Evolutionary conservation across 2,329 filamentous ascomycete genomes (phyloP), one percentile per base, ranked within the genome.

Genomic region (Ceratocystis eucalypticola): DNA sequence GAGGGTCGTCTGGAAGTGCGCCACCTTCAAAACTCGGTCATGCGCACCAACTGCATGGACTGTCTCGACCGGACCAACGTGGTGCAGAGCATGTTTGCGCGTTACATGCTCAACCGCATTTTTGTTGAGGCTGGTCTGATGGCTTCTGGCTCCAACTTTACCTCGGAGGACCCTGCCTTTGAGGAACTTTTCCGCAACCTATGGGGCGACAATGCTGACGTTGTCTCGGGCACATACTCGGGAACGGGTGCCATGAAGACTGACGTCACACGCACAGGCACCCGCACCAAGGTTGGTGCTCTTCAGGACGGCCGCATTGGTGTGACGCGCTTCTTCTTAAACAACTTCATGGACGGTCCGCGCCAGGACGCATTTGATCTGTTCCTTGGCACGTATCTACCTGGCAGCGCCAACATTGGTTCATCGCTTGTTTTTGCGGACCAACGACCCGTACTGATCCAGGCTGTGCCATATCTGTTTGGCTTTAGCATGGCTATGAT

Each of bases 41-140:
- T 99, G 70, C 87, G 94, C 65, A 96, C 94, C 48, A 99, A 99
- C 75, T 99, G 94, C 78, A 99, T 99, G 94, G 94, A 99, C 76
- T 99, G 95, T 71, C 83, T 99, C 15, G 94, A 99, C 76, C 88
- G 94, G 65, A 99, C 94, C 65, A 99, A 99, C 72, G 92, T 99
- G 5, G 91, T 99, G 2, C 94, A 99, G 77, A 96, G 91, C 75
- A 96, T 97, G 88, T 84, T 99, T 67, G 94, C 89, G 8, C 88
- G 93, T 64, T 92, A 87, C 83, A 89, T 90, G 15, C 80, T 99
- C 50, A 92, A 92, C 69, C 87, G 91, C 70, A 94, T 96, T 79
- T 85, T 99, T 67, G 83, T 87, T 69, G 93, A 97, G 71, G 78
- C 91, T 2, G 92, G 92, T 45, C 78, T 96, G 64, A 83, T 97